Conservation (phyloP, 2,329 filamentous ascomycete species). For the Fusarium nurragi region DNA sequence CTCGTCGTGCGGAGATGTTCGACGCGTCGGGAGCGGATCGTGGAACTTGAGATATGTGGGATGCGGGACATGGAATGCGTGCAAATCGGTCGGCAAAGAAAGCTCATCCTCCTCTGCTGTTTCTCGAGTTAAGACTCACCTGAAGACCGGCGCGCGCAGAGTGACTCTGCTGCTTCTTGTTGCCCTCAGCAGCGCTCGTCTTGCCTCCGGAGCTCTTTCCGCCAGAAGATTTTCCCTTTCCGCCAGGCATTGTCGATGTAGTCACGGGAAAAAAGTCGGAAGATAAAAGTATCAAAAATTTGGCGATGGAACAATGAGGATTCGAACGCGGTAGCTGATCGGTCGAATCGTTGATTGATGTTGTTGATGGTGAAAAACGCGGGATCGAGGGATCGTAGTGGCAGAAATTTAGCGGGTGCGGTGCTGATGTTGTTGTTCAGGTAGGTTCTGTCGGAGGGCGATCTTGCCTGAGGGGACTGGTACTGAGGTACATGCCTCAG, state of each 20-base stretch:
- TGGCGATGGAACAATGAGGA: slow-evolving; percentile 28
- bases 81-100: slow-evolving; percentile 36
- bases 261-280: slow-evolving; percentile 38
- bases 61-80: slow-evolving; percentile 42
- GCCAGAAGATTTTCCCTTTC: slow-evolving; percentile 92
- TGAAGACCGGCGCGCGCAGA: slow-evolving; percentile 94
- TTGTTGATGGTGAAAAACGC: slow-evolving; percentile 43
- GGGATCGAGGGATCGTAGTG: slow-evolving; percentile 42
- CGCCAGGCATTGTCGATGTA: slow-evolving; percentile 71
- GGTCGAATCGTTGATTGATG: slow-evolving; percentile 39
- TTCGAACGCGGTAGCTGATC: slow-evolving; percentile 39
- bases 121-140: slow-evolving; percentile 66
- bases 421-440: slow-evolving; percentile 46
- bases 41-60: slow-evolving; percentile 36
- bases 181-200: slow-evolving; percentile 68
- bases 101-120: slow-evolving; percentile 12
- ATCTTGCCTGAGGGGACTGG: slow-evolving; percentile 19
- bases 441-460: slow-evolving; percentile 32
- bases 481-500: slow-evolving; percentile 37
- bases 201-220: slow-evolving; percentile 90
- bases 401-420: slow-evolving; percentile 46
- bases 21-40: slow-evolving; percentile 40
- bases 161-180: slow-evolving; percentile 94
- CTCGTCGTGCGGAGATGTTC: slow-evolving; percentile 36
- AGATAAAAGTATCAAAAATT: slow-evolving; percentile 29